phyloP scores from a whole-genome alignment of 768 basidiomycete species.

The Tulasnella sp. region DNA sequence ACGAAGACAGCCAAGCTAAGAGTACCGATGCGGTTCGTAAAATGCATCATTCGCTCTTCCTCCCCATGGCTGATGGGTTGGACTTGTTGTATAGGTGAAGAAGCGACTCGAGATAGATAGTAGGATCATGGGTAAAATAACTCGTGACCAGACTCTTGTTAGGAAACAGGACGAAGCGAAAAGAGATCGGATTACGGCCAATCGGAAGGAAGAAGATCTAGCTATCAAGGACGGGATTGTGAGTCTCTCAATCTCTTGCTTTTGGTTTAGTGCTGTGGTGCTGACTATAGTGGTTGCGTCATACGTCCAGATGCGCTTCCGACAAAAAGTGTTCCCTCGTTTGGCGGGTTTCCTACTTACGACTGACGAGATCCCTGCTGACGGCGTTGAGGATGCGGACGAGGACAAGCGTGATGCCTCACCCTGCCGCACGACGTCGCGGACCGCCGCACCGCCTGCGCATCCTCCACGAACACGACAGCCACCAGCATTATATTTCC shows the following conservation, averaged over 20 bases:
- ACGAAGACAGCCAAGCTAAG: conserved; percentile 7
- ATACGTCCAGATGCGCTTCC: conserved; percentile 9
- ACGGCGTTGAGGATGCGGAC: neutral
- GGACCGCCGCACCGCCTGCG: neutral
- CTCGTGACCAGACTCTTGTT: conserved; percentile 14
- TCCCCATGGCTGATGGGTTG: neutral
- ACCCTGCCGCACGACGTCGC: neutral
- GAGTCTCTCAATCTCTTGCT: neutral
- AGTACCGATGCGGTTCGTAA: conserved; percentile 15
- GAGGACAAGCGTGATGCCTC: neutral
- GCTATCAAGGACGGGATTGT: conserved; percentile 18
- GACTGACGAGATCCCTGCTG: conserved; percentile 16
- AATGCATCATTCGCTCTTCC: too few relatives aligned
- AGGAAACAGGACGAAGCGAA: conserved; percentile 17
- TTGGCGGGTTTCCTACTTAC: conserved; percentile 16
- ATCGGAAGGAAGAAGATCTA: conserved; percentile 17
- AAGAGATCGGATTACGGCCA: conserved; percentile 12
- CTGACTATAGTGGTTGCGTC: neutral
- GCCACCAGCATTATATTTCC: conserved; percentile 17
- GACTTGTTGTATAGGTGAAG: conserved; percentile 1
- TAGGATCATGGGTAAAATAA: conserved; percentile 17
- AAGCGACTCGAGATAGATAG: conserved; percentile 15
- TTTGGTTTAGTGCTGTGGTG: neutral
- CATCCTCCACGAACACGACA: conserved; percentile 10
- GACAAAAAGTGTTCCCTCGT: conserved; percentile 12